Conservation (phyloP, 2,329 filamentous ascomycete species). For the Harringtonia lauricola region DNA sequence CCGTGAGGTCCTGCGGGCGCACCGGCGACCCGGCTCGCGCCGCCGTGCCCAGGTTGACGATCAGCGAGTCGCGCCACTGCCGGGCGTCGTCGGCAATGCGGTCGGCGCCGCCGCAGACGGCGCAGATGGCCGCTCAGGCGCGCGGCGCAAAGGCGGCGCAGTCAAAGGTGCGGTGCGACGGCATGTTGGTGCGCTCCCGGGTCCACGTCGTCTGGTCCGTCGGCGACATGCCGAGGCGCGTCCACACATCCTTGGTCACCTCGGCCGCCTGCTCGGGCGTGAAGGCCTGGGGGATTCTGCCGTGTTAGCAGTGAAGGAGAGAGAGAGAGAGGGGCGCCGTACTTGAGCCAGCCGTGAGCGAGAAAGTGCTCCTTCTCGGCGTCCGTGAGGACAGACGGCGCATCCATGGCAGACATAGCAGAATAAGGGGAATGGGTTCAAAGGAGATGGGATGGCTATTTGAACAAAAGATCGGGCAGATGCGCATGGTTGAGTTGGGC, state of each 20-base stretch:
- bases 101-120: constrained; percentile 53
- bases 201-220: constrained; percentile 55
- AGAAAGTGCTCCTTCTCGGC: constrained; percentile 30
- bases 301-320: not conserved
- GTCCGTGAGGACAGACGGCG: constrained; percentile 19
- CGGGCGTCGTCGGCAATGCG: constrained; percentile 34
- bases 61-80: constrained; percentile 57
- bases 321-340: constrained; percentile 3
- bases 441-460: too few relatives aligned
- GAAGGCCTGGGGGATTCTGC: constrained; percentile 23
- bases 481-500: too few relatives aligned
- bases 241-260: constrained; percentile 42
- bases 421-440: too few relatives aligned
- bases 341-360: constrained; percentile 27
- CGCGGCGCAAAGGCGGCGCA: constrained; percentile 48
- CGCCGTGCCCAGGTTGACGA: constrained; percentile 55
- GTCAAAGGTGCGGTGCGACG: constrained; percentile 41
- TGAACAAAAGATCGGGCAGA: too few relatives aligned
- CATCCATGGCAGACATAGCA: too few relatives aligned
- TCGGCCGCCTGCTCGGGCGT: constrained; percentile 24
- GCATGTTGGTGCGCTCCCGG: constrained; percentile 53
- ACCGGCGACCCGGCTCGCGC: constrained; percentile 37
- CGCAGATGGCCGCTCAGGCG: constrained; percentile 55
- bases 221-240: constrained; percentile 52
- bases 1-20: constrained; percentile 38